These are phyloP conservation scores for Mortierella sp. DNA, from an alignment of 371 early-diverging fungal species.

Conservation along the genomic window DNA sequence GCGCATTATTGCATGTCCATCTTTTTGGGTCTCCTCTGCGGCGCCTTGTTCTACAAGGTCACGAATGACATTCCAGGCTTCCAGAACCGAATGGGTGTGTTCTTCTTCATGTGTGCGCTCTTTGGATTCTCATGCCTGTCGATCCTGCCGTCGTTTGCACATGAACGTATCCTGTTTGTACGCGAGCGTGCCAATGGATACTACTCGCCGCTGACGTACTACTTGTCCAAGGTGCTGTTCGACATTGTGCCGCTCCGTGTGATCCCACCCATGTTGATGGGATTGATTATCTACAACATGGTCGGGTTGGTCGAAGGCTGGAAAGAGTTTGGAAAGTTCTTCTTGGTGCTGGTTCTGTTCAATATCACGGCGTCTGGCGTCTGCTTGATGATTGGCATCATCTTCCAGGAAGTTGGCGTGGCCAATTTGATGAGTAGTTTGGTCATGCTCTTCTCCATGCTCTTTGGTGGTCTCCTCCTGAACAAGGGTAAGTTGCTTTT, in stretches of 20 bases:
- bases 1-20: constrained; percentile 85
- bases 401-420: constrained; percentile 81
- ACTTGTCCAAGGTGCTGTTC: constrained; percentile 81
- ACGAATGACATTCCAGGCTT: constrained; percentile 86
- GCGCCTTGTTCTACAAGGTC: constrained; percentile 85
- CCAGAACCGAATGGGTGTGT: constrained; percentile 91
- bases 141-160: constrained; percentile 80
- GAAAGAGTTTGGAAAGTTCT: constrained; percentile 80
- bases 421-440: constrained; percentile 87
- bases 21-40: constrained; percentile 81
- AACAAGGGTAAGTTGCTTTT: constrained; percentile 66
- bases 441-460: constrained; percentile 89
- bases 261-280: constrained; percentile 86
- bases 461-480: constrained; percentile 91
- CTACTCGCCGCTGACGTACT: constrained; percentile 84
- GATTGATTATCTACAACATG: constrained; percentile 88
- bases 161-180: constrained; percentile 82
- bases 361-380: constrained; percentile 85
- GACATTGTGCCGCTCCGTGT: constrained; percentile 86
- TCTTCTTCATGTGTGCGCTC: constrained; percentile 87
- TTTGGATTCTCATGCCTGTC: constrained; percentile 87
- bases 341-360: constrained; percentile 86
- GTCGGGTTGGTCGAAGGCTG: constrained; percentile 82
- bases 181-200: constrained; percentile 90
- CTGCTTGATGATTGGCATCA: constrained; percentile 83